Evolutionary conservation across 208 protist species (phyloP).

Genomic region (Leishmania braziliensis): DNA sequence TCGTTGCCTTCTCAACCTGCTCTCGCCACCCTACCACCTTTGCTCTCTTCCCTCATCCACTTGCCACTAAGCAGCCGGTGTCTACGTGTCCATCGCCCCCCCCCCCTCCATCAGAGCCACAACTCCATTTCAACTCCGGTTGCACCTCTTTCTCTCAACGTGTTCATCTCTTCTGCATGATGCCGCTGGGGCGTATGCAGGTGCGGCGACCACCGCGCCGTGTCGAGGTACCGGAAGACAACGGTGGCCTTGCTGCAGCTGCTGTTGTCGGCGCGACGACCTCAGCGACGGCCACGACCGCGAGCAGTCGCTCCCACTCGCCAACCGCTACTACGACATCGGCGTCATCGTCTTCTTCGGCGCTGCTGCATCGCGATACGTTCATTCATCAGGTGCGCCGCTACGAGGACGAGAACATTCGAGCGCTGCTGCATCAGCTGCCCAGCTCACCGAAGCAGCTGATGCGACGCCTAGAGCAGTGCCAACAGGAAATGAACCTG

Average conservation of each 20-base stretch:
- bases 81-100: neutral
- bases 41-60: neutral
- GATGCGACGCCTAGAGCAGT: constrained; percentile 64
- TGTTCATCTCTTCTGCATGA: neutral
- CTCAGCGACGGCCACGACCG: constrained; percentile 18
- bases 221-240: neutral
- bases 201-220: constrained; percentile 2
- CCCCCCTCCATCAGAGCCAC: neutral
- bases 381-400: constrained; percentile 9
- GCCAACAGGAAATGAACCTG: constrained; percentile 63
- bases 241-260: neutral
- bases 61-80: neutral
- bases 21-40: neutral
- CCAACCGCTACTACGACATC: constrained; percentile 5
- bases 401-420: constrained; percentile 19
- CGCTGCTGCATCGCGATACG: neutral
- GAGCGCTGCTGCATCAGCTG: constrained; percentile 34
- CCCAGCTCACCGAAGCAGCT: constrained; percentile 77
- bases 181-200: constrained; percentile 8
- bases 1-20: neutral
- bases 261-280: constrained; percentile 1
- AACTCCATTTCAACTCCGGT: neutral
- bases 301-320: constrained; percentile 21
- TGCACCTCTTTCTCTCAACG: neutral
- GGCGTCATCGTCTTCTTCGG: neutral